Conservation (phyloP, 805 yeast genomes). For the Myxozyma geophila region DNA sequence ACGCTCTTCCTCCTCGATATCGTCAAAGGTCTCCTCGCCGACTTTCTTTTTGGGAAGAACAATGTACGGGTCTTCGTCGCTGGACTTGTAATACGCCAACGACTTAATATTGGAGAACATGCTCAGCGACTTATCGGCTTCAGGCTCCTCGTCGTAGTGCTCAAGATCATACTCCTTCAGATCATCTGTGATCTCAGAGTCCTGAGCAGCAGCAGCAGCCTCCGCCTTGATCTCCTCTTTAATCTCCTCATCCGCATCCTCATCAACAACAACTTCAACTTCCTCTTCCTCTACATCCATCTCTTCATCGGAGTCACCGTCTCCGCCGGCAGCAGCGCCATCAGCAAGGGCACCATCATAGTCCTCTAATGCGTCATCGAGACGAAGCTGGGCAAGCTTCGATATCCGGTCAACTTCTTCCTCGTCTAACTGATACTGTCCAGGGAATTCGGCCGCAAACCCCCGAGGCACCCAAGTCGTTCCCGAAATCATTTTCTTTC, state of each 20-base stretch:
- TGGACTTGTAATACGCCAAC: slow-evolving; percentile 48
- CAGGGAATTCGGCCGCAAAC: slow-evolving; percentile 89
- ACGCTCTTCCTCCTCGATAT: slow-evolving; percentile 66
- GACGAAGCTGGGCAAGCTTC: slow-evolving; percentile 79
- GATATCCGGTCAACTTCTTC: slow-evolving; percentile 90
- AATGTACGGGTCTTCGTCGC: slow-evolving; percentile 63
- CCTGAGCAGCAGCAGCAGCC: slow-evolving; percentile 15
- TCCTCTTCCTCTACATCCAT: slow-evolving; percentile 40
- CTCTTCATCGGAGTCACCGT: slow-evolving; percentile 29
- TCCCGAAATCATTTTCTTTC: slow-evolving; percentile 72
- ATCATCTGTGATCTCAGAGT: slow-evolving; percentile 64
- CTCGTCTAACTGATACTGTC: slow-evolving; percentile 83
- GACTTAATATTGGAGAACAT: slow-evolving; percentile 53
- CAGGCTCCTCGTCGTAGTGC: slow-evolving; percentile 73
- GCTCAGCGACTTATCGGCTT: slow-evolving; percentile 54
- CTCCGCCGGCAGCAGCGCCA: slow-evolving; percentile 7
- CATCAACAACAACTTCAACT: slow-evolving; percentile 10
- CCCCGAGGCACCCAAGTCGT: slow-evolving; percentile 97
- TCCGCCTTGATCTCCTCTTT: slow-evolving; percentile 1
- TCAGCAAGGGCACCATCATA: slow-evolving; percentile 53
- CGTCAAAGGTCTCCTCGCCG: slow-evolving; percentile 50
- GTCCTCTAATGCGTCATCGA: slow-evolving; percentile 74
- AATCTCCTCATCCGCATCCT: slow-evolving; percentile 25
- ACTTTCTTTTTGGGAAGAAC: slow-evolving; percentile 59
- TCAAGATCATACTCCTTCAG: slow-evolving; percentile 87